Conservation (phyloP, 2,329 filamentous ascomycete genomes). For the Magnaporthiopsis incrustans region DNA sequence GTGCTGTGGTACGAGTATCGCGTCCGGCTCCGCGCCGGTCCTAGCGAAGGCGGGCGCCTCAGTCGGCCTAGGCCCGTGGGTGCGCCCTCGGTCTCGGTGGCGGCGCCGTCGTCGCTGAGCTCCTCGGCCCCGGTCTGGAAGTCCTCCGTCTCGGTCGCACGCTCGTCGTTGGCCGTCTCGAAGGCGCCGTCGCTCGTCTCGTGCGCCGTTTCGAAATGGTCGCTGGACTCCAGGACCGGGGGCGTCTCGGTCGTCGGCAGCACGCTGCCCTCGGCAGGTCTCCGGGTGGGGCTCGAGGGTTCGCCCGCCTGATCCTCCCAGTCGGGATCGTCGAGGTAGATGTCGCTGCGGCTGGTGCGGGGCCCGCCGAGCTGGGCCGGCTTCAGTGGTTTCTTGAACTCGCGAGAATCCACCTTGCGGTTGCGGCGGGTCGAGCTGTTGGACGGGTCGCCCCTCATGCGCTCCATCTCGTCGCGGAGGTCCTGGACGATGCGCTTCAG, state of each 20-base stretch:
- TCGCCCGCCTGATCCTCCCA: conserved; percentile 75
- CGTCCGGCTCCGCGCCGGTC: conserved; percentile 40
- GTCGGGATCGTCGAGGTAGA: conserved; percentile 70
- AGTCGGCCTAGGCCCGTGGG: conserved; percentile 35
- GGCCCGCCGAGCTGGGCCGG: conserved; percentile 67
- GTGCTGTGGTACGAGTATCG: conserved; percentile 75
- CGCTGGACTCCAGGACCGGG: conserved; percentile 41
- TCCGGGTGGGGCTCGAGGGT: conserved; percentile 47
- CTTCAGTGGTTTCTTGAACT: conserved; percentile 65
- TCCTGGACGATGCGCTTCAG: conserved; percentile 93
- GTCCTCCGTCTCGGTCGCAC: conserved; percentile 79
- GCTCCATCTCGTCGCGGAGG: conserved; percentile 81
- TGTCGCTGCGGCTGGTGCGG: conserved; percentile 67
- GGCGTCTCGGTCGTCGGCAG: conserved; percentile 20
- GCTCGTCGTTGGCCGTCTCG: conserved; percentile 74
- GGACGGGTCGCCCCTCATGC: conserved; percentile 49
- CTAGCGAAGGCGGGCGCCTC: conserved; percentile 32
- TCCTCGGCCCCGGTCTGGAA: conserved; percentile 93
- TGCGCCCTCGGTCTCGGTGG: conserved; percentile 73
- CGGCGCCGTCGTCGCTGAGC: conserved; percentile 62
- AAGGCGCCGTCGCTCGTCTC: conserved; percentile 62
- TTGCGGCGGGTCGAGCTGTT: conserved; percentile 47
- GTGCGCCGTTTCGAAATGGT: conserved; percentile 74
- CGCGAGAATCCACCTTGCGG: conserved; percentile 55
- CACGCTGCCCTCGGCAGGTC: conserved; percentile 23